Evolutionary conservation across 208 protist species (phyloP).

Genomic region (Acanthamoeba healyi): DNA sequence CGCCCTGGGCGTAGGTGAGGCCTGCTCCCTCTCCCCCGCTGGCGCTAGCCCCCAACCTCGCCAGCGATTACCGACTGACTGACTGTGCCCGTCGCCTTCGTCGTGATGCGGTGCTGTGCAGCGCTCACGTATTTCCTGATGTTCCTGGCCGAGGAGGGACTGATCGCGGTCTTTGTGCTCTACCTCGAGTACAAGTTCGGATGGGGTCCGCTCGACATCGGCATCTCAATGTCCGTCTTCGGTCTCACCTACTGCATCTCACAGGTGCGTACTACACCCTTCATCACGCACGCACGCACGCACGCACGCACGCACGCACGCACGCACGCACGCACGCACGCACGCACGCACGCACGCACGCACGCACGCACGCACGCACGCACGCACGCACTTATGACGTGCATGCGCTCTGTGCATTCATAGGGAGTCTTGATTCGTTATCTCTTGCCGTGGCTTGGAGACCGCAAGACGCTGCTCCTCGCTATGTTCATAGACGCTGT

Average conservation of each 20-base stretch:
- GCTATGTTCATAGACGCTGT: constrained; percentile 45
- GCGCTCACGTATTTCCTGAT: background rate
- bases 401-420: background rate
- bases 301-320: background rate
- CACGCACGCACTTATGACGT: background rate
- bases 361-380: too few species aligned
- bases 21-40: background rate
- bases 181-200: constrained; percentile 56
- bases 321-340: too few species aligned
- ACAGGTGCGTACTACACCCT: too few species aligned
- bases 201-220: constrained; percentile 37
- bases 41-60: background rate
- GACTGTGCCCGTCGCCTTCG: background rate
- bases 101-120: background rate
- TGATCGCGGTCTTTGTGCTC: constrained; percentile 16
- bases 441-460: background rate
- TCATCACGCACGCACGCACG: too few species aligned
- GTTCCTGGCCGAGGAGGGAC: constrained; percentile 40
- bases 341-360: too few species aligned
- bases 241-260: constrained; percentile 53
- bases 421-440: constrained; percentile 17
- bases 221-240: constrained; percentile 31
- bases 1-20: background rate
- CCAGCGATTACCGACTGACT: too few species aligned
- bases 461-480: constrained; percentile 11